A percentile compares a stretch with the other conserved stretches of the same genome.
phyloP scores from a whole-genome alignment of 306 rosid genomes.

The Glycine soja region DNA sequence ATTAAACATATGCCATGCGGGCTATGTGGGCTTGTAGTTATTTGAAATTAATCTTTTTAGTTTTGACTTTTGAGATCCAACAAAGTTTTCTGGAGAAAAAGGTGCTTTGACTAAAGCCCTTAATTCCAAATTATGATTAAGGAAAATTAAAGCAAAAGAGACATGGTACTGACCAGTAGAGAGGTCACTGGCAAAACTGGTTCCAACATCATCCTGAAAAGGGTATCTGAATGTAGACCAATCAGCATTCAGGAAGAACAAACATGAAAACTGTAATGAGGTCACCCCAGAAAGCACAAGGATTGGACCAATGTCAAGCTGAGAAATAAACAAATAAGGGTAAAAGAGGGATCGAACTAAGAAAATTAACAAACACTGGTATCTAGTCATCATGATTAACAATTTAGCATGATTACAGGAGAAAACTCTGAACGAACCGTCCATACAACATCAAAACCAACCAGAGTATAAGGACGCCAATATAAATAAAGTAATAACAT shows the following conservation, averaged over 20 bases:
- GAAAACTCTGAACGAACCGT: background rate
- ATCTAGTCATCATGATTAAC: slow-evolving; percentile 28
- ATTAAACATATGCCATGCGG: slow-evolving; percentile 1
- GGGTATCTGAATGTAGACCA: slow-evolving; percentile 67
- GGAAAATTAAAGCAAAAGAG: slow-evolving; percentile 46
- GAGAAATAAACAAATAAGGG: slow-evolving; percentile 44
- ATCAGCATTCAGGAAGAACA: slow-evolving; percentile 55
- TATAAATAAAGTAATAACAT: slow-evolving; percentile 17
- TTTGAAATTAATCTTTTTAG: background rate
- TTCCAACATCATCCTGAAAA: slow-evolving; percentile 80
- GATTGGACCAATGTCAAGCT: slow-evolving; percentile 44
- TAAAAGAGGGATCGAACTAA: slow-evolving; percentile 28
- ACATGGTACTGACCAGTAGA: slow-evolving; percentile 69
- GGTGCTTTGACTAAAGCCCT: slow-evolving; percentile 31
- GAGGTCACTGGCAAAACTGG: slow-evolving; percentile 73
- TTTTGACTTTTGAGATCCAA: background rate
- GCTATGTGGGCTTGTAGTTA: slow-evolving; percentile 12
- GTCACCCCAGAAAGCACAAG: slow-evolving; percentile 49
- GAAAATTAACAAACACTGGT: slow-evolving; percentile 12
- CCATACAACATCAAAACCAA: slow-evolving; percentile 33
- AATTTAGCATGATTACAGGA: slow-evolving; percentile 16
- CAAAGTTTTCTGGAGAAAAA: slow-evolving; percentile 38
- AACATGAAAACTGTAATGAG: slow-evolving; percentile 50
- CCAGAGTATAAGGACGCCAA: slow-evolving; percentile 18
- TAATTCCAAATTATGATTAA: slow-evolving; percentile 38